Evolutionary conservation across 768 basidiomycete genomes (phyloP), one percentile per base, ranked within the genome.

Genomic region (Trametes cubensis): DNA sequence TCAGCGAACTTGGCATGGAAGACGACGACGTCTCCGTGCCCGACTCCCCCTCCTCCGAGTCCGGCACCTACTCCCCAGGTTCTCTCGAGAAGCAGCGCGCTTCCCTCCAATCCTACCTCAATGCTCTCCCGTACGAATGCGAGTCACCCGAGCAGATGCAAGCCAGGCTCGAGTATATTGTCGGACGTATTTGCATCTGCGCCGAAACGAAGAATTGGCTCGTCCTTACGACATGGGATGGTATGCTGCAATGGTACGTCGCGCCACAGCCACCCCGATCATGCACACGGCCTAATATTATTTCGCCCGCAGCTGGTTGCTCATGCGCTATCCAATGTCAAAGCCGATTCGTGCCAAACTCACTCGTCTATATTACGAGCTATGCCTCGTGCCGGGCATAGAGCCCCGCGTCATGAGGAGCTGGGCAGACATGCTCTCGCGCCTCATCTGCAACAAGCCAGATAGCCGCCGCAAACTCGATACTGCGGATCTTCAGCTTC

Each of bases 361-460:
- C 55, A 89, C 86, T 15, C 81, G 80, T 40, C 75, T 94, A 50
- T 92, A 92, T 74, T 93, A 89, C 68, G 89, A 93, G 69, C 75
- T 94, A n/a, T 85, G 83, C 71, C 75, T 91, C 38, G 71, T 90
- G 8, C 92, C 91, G 47, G 90, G 90, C 51, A 77, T 92, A 55
- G 90, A 94, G 55, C 80, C 86, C 11, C 85, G 87, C 45, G 78
- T 88, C 65, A 78, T 86, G 61, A 84, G 89, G 51, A 84, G 79
- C 71, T 93, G 90, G 89, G 85, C 88, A 15, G 88, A 89, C 68
- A 90, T 90, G 84, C 79, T 92, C 66, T 81, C 85, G 48, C 85
- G 88, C 60, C 78, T 93, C 47, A 78, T 92, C 15, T 80, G 82
- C 41, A 85, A 80, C 71, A 91, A 88, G 75, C 78, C 83, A 7